Conservation (phyloP, 257 asterid species). For the Cruciata laevipes region DNA sequence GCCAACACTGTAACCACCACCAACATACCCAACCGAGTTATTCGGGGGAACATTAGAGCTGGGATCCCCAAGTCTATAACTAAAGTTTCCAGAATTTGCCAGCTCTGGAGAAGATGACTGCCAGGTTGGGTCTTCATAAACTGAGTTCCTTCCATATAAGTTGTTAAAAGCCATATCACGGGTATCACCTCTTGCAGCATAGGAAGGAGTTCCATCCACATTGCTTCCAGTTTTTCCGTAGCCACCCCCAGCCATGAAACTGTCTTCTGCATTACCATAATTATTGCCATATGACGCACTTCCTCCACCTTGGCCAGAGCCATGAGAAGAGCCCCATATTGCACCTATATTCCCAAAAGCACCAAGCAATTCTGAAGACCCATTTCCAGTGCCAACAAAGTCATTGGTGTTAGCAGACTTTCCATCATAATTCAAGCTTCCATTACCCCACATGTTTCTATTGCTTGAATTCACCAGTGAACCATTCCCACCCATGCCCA, state of each 20-base stretch:
- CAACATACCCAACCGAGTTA: constrained; percentile 44
- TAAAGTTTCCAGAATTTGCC: constrained; percentile 37
- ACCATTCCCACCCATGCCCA: constrained; percentile 40
- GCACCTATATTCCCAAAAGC: constrained; percentile 52
- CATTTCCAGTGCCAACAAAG: constrained; percentile 37
- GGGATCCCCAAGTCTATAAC: constrained; percentile 41
- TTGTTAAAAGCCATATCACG: constrained; percentile 38
- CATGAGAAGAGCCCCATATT: constrained; percentile 52
- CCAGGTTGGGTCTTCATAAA: constrained; percentile 44
- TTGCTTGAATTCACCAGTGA: constrained; percentile 31
- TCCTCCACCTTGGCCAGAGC: constrained; percentile 42
- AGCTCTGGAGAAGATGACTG: constrained; percentile 44
- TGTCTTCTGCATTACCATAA: constrained; percentile 32
- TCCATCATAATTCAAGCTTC: constrained; percentile 25
- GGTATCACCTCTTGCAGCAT: constrained; percentile 30
- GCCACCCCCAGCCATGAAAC: constrained; percentile 33
- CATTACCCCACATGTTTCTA: constrained; percentile 52
- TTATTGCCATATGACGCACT: constrained; percentile 29
- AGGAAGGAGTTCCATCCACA: constrained; percentile 31
- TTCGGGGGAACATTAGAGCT: constrained; percentile 39
- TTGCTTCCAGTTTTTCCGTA: constrained; percentile 37
- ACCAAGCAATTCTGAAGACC: constrained; percentile 34
- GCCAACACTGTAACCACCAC: constrained; percentile 43
- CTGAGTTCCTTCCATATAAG: constrained; percentile 34
- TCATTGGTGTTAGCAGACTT: constrained; percentile 31